Conservation (phyloP, 2,329 filamentous ascomycete genomes). For the Alternaria triticina region DNA sequence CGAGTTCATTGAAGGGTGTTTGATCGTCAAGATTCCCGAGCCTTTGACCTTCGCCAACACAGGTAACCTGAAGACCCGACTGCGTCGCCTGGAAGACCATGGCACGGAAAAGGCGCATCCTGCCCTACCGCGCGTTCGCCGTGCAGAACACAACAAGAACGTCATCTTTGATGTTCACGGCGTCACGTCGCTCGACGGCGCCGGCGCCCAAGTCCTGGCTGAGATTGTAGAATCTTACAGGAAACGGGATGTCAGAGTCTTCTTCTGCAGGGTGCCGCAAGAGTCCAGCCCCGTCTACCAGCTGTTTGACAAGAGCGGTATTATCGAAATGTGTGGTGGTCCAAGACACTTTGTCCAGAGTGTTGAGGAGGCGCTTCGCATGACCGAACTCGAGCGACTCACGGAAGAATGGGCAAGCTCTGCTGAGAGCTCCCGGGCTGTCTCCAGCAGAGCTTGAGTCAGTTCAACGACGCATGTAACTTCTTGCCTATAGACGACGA, state of each 20-base stretch:
- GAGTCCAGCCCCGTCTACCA: slow-evolving; percentile 67
- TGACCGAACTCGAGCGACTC: slow-evolving; percentile 75
- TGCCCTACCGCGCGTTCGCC: slow-evolving; percentile 78
- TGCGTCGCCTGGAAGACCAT: slow-evolving; percentile 85
- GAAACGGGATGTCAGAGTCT: slow-evolving; percentile 77
- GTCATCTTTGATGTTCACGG: slow-evolving; percentile 97
- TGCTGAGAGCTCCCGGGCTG: slow-evolving; percentile 29
- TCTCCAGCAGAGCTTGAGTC: slow-evolving; percentile 10
- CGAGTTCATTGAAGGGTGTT: slow-evolving; percentile 87
- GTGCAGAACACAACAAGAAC: slow-evolving; percentile 83
- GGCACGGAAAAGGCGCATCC: slow-evolving; percentile 87
- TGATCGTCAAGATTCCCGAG: slow-evolving; percentile 98
- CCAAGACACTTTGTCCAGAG: slow-evolving; percentile 77
- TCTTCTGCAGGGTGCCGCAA: slow-evolving; percentile 68
- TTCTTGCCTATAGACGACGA: background rate
- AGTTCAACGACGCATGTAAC: background rate
- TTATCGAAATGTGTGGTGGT: slow-evolving; percentile 83
- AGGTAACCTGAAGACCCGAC: slow-evolving; percentile 82
- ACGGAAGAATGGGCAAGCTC: slow-evolving; percentile 45
- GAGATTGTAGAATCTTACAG: slow-evolving; percentile 87
- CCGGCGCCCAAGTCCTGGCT: slow-evolving; percentile 85
- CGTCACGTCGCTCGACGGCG: slow-evolving; percentile 93
- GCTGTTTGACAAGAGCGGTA: slow-evolving; percentile 79
- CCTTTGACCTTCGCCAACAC: slow-evolving; percentile 97
- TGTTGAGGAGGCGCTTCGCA: slow-evolving; percentile 81